phyloP scores from a whole-genome alignment of 2,329 filamentous ascomycete species.

The Trichoderma sp. region DNA sequence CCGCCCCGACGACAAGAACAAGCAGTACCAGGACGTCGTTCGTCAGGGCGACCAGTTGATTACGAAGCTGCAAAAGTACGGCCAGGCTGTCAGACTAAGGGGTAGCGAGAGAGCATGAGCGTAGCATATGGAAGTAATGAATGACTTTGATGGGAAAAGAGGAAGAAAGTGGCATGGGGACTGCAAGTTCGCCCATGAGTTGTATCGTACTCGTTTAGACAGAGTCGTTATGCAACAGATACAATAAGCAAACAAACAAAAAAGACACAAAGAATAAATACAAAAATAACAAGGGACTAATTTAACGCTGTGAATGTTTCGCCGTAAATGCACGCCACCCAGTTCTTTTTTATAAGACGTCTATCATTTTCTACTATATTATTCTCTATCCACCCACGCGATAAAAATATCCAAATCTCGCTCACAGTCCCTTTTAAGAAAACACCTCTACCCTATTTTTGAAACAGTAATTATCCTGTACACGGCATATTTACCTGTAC shows the following conservation, averaged over 20 bases:
- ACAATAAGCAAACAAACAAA: not conserved
- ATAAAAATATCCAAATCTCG: not conserved
- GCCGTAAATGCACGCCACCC: not conserved
- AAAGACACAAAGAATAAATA: not conserved
- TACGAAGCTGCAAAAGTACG: slow-evolving; percentile 99
- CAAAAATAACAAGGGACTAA: not conserved
- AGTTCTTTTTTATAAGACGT: not conserved
- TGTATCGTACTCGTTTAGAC: not conserved
- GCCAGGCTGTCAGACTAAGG: slow-evolving; percentile 89
- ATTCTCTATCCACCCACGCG: not conserved
- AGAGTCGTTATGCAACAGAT: not conserved
- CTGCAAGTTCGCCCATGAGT: not conserved
- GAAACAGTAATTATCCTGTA: not conserved
- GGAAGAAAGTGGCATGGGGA: not conserved
- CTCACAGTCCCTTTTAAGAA: not conserved
- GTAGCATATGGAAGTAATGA: not conserved
- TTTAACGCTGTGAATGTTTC: not conserved
- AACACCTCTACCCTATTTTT: not conserved
- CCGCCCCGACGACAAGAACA: slow-evolving; percentile 98
- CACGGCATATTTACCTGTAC: slow-evolving; percentile 52
- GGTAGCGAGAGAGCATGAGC: slow-evolving; percentile 85
- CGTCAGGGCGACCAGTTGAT: slow-evolving; percentile 97
- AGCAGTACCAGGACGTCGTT: slow-evolving; percentile 97
- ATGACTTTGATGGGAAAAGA: not conserved
- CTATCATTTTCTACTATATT: not conserved